Base-by-base conservation (phyloP, 2,329 filamentous ascomycete genomes). In the Aspergillus alliaceus region DNA sequence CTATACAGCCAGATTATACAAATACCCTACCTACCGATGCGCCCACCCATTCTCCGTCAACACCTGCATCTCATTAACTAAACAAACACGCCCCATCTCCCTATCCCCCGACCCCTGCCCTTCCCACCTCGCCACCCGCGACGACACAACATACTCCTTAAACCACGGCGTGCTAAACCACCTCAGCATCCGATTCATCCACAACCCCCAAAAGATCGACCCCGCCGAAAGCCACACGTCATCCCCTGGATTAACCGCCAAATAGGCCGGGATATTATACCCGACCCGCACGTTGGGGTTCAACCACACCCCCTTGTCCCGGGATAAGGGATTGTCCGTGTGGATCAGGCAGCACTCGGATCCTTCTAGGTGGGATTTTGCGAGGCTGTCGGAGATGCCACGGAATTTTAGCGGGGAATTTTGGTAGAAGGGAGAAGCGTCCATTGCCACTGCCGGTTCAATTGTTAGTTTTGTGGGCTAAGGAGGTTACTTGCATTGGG, bases 231-330 rank as follows among this genome's bases (percentile, higher is more conserved):
- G 6, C 53, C 47, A 56, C 14, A 12, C 22, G 7, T 4, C 14
- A 2, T 24, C 29, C 3, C n/a, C 22, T 2, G 58, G 40, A 35
- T 64, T 60, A 4, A 84, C 80, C 15, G 73, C 71, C 11, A 76
- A 70, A 66, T 87, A 88, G 1, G 84, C 84, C 0, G 70, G 58
- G 2, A 72, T 69, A 60, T 79, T 84, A 67, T 90, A 91, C 2
- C 81, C 86, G 5, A 91, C 88, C 8, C 87, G 79, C 11, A 91
- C 88, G 12, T 81, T 81, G 1, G 88, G 87, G 69, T 91, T 91
- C 37, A 91, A 68, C 70, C 80, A 91, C 6, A 90, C 84, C 50
- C 88, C 86, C 54, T 77, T 63, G 42, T 56, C 49, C 2, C 14
- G 25, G 5, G 58, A 61, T 5, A 86, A 73, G 1, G 83, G 84